Evolutionary conservation across 345 rosid species (phyloP), one percentile per base, ranked within the genome.

Genomic region (Citrus trifoliata): DNA sequence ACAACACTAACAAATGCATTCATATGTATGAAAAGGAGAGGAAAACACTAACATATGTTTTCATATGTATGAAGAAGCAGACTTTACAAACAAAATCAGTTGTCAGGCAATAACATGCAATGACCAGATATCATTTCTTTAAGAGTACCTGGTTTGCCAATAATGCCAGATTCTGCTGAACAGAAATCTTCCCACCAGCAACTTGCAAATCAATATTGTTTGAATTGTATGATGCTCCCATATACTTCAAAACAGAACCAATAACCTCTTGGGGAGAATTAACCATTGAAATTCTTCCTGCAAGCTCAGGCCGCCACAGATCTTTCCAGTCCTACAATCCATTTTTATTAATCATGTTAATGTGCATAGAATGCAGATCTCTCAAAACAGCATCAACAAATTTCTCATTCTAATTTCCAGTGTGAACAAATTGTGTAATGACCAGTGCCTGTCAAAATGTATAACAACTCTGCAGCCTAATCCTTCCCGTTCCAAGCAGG

Each of bases 221-320:
- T 4, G 98, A 85, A 83, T 93, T 93, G 85, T 93, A 93, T 63
- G 97, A 93, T 72, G 93, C 93, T 53, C 98, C 95, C 99, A 95
- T 93, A 84, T 85, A 89, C 84, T 95, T 93, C 82, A 95, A 85
- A 84, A 95, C 97, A 35, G 93, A 89, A 76, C 95, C 99, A 65
- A 91, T 70, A 56, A 92, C 90, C 84, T 93, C 99, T 85, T 95
- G 82, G 70, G 97, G 95, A 79, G 90, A 91, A 87, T 92, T 89
- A 32, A 93, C 90, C 99, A 95, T 93, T 79, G 99, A 84, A 78
- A 93, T 91, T 83, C 82, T 93, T 74, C 98, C 98, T 25, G 89
- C 85, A 74, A 95, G 95, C 85, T 92, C 97, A 12, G 97, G 97
- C 80, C 90, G 90, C 97, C 96, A 95, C 61, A 93, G 76, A 87